Percentiles rank a stretch among this genome's conserved stretches.
These are phyloP conservation scores for Biscutella auriculata DNA, from an alignment of 441 rosid species.

Conservation along the genomic window DNA sequence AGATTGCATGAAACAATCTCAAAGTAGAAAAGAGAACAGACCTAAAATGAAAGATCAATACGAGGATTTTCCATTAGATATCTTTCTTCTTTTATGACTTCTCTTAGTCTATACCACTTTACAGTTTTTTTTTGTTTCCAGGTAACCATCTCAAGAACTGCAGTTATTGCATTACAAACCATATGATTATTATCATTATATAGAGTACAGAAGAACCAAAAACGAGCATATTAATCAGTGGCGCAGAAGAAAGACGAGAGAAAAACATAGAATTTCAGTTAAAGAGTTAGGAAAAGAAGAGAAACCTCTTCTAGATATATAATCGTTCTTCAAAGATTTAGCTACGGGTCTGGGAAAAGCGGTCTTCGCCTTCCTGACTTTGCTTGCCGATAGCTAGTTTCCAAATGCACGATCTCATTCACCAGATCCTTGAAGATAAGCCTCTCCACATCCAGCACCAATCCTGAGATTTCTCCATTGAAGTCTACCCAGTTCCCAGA, in stretches of 20 bases:
- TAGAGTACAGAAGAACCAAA: neutral
- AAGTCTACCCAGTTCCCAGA: constrained; percentile 57
- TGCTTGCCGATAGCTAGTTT: constrained; percentile 25
- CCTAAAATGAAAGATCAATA: neutral
- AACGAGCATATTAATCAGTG: constrained; percentile 6
- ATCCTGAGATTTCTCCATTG: constrained; percentile 28
- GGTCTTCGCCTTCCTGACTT: constrained; percentile 34
- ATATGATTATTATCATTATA: neutral
- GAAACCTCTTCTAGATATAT: constrained; percentile 2
- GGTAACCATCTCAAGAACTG: constrained; percentile 3
- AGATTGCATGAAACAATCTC: neutral
- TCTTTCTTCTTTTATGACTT: neutral
- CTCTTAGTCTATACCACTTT: neutral
- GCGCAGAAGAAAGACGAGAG: neutral
- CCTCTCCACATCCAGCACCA: constrained; percentile 64
- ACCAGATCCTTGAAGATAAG: constrained; percentile 75
- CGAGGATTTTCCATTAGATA: neutral
- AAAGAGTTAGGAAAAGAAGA: constrained; percentile 15
- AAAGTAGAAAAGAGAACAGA: neutral
- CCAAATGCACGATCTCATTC: constrained; percentile 58
- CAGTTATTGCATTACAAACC: constrained; percentile 8
- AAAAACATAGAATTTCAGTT: neutral
- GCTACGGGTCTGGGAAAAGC: constrained; percentile 38
- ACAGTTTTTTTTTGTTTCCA: neutral
- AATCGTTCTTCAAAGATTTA: neutral